Evolutionary conservation across 129 eudicot species (phyloP).

Genomic region (Flaveria brownii): DNA sequence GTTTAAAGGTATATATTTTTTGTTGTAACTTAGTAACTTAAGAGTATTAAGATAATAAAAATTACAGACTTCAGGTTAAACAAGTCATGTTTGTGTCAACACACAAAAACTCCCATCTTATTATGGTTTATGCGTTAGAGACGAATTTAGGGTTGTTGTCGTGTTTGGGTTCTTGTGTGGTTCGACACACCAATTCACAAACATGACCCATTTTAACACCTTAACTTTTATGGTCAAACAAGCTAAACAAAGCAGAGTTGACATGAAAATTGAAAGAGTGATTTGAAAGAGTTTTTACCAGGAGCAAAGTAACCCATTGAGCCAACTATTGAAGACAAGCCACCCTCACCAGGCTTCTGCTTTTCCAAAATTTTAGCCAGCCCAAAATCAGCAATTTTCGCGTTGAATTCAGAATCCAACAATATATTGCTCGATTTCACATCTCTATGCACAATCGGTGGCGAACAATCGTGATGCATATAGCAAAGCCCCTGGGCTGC

Average conservation of each 20-base stretch:
- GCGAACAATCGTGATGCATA: conserved; percentile 79
- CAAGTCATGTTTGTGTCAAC: no score
- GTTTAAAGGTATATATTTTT: background rate
- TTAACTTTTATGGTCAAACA: no score
- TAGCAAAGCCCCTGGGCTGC: conserved; percentile 83
- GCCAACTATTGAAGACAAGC: conserved; percentile 69
- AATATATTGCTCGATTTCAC: conserved; percentile 79
- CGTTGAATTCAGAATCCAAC: conserved; percentile 66
- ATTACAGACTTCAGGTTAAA: no score
- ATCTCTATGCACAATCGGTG: conserved; percentile 69
- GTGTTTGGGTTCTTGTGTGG: background rate
- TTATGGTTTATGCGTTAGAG: no score
- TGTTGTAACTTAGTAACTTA: no score
- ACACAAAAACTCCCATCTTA: no score
- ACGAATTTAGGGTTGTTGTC: background rate
- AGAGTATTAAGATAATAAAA: no score
- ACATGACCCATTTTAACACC: background rate
- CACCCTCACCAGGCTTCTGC: conserved; percentile 48
- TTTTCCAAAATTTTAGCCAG: conserved; percentile 61
- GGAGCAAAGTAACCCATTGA: conserved; percentile 87
- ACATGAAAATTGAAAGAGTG: conserved; percentile 16
- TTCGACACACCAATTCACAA: background rate
- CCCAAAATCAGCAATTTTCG: conserved; percentile 79
- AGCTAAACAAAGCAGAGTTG: background rate
- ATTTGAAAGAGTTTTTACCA: conserved; percentile 44